A percentile compares a stretch with the other conserved stretches of the same genome.
These are phyloP conservation scores for Vitis labrusca DNA, from an alignment of 164 flowering plant genomes.

Conservation along the genomic window DNA sequence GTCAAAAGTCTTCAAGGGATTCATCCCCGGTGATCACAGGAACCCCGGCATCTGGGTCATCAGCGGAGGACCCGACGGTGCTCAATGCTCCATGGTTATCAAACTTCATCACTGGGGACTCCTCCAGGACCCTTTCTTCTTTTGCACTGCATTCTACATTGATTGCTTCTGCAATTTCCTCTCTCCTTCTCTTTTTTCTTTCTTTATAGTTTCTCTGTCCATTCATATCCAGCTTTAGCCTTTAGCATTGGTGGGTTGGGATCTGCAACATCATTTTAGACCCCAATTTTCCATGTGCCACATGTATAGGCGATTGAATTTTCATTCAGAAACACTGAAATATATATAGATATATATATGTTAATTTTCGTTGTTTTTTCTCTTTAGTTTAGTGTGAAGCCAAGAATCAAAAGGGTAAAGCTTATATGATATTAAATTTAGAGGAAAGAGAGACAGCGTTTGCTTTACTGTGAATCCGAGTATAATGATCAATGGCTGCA, in stretches of 20 bases:
- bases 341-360: background rate
- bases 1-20: slow-evolving; percentile 50
- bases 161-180: slow-evolving; percentile 19
- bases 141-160: slow-evolving; percentile 15
- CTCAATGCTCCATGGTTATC: slow-evolving; percentile 37
- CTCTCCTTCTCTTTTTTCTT: slow-evolving; percentile 17
- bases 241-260: slow-evolving; percentile 2
- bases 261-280: background rate
- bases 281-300: background rate
- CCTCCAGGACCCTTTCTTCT: slow-evolving; percentile 16
- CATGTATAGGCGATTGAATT: background rate
- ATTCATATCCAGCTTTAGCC: background rate
- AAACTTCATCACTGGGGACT: slow-evolving; percentile 31
- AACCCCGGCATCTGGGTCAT: background rate
- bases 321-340: too few species aligned
- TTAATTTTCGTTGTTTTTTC: too few species aligned
- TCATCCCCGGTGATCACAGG: slow-evolving; percentile 19
- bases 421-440: slow-evolving; percentile 1
- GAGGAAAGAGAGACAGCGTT: slow-evolving; percentile 4
- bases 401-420: background rate
- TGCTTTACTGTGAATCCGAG: slow-evolving; percentile 22
- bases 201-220: slow-evolving; percentile 13
- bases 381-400: too few species aligned
- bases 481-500: slow-evolving; percentile 10
- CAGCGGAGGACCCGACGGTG: slow-evolving; percentile 16